Evolutionary conservation across 345 rosid species (phyloP).

Genomic region (Eucalyptus virginea): DNA sequence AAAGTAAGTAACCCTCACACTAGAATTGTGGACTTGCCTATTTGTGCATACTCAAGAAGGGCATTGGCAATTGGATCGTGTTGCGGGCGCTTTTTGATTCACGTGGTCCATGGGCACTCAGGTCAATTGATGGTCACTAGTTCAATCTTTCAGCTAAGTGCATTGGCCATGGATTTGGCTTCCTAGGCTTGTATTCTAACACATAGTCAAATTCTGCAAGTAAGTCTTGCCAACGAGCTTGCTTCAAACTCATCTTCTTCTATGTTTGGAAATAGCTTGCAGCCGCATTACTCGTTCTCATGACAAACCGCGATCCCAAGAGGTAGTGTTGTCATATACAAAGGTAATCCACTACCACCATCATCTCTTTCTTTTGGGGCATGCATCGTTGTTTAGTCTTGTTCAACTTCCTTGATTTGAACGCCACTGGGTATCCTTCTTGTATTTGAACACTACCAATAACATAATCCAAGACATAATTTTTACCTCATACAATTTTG

Average conservation of each 20-base stretch:
- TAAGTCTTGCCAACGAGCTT: neutral
- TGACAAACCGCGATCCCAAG: neutral
- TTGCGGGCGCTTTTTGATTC: fast-evolving
- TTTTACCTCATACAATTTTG: too few species aligned
- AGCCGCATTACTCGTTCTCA: neutral
- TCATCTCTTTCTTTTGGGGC: neutral
- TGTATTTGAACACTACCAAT: neutral
- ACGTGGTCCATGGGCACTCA: neutral
- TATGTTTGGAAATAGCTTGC: neutral
- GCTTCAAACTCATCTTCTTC: neutral
- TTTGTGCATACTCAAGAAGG: neutral
- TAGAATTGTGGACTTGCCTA: neutral
- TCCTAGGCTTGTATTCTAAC: neutral
- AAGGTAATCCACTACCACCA: neutral
- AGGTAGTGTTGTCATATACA: neutral
- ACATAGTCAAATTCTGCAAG: neutral
- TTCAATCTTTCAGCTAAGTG: neutral
- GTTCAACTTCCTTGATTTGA: neutral
- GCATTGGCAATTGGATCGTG: neutral
- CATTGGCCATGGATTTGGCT: neutral
- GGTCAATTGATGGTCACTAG: fast-evolving
- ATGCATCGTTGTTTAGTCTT: neutral
- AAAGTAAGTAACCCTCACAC: neutral
- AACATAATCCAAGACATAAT: neutral
- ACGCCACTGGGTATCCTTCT: neutral